These are phyloP conservation scores for Boletus reticuloceps DNA, from an alignment of 768 basidiomycete species.

Conservation along the genomic window DNA sequence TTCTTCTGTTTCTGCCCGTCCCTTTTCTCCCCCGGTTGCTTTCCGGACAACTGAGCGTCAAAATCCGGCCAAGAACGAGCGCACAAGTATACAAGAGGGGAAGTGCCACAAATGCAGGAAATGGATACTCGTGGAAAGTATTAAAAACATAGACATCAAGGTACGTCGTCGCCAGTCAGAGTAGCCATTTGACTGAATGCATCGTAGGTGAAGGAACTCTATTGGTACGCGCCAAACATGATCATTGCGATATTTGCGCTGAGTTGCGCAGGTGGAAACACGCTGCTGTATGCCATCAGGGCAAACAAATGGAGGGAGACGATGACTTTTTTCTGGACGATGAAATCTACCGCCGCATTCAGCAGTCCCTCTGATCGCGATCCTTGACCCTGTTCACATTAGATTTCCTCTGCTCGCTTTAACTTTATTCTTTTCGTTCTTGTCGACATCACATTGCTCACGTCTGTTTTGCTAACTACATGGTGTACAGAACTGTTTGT, in stretches of 20 bases:
- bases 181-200: background rate
- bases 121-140: constrained; percentile 71
- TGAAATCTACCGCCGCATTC: constrained; percentile 35
- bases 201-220: constrained; percentile 64
- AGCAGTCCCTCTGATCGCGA: constrained; percentile 5
- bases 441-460: constrained; percentile 11
- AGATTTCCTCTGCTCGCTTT: background rate
- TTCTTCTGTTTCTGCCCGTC: constrained; percentile 61
- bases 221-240: constrained; percentile 52
- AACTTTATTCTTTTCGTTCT: constrained; percentile 12
- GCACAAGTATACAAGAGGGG: constrained; percentile 58
- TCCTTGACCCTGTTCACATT: background rate
- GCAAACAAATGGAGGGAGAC: constrained; percentile 54
- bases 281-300: constrained; percentile 72
- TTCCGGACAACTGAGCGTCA: constrained; percentile 51
- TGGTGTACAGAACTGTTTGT: background rate
- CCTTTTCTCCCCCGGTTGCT: constrained; percentile 73
- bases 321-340: constrained; percentile 57
- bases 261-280: constrained; percentile 69
- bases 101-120: constrained; percentile 74
- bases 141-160: constrained; percentile 74
- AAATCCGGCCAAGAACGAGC: constrained; percentile 57
- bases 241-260: constrained; percentile 1
- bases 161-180: constrained; percentile 29
- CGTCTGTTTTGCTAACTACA: constrained; percentile 14